Percentiles rank a stretch among this genome's conserved stretches.
These are phyloP conservation scores for Flaveria brownii DNA, from an alignment of 129 eudicot genomes.

Conservation along the genomic window DNA sequence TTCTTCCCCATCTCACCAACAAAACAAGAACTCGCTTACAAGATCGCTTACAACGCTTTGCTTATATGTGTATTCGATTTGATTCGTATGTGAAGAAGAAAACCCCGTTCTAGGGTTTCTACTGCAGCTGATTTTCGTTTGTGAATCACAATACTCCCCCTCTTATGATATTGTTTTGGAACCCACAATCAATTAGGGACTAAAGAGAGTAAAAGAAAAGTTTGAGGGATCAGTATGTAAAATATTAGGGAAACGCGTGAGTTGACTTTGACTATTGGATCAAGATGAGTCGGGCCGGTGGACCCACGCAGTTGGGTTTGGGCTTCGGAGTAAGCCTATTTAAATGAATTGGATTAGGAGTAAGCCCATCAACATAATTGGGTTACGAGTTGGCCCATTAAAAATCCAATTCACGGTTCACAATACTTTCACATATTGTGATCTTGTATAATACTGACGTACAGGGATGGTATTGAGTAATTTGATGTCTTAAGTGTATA, in stretches of 20 bases:
- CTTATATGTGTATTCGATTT: constrained; percentile 14
- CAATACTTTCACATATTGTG: too few species aligned
- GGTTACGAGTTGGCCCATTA: not conserved
- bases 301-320: not conserved
- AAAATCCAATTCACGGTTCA: not conserved
- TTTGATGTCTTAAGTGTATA: too few species aligned
- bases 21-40: not conserved
- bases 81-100: constrained; percentile 6
- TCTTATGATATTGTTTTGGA: constrained; percentile 25
- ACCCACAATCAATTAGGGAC: not conserved
- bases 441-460: too few species aligned
- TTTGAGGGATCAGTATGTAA: constrained; percentile 11
- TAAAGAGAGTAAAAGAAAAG: not conserved
- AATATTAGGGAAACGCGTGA: not conserved
- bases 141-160: constrained; percentile 24
- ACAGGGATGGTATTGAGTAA: too few species aligned
- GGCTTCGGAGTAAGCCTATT: not conserved
- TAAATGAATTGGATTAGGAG: not conserved
- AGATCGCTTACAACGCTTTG: not conserved
- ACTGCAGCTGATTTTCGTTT: constrained; percentile 20
- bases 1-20: constrained; percentile 76
- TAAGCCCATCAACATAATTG: too few species aligned
- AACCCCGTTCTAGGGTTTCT: constrained; percentile 31
- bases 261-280: not conserved
- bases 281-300: not conserved